These are phyloP conservation scores for Cinchona pubescens DNA, from an alignment of 257 asterid genomes.

Conservation along the genomic window DNA sequence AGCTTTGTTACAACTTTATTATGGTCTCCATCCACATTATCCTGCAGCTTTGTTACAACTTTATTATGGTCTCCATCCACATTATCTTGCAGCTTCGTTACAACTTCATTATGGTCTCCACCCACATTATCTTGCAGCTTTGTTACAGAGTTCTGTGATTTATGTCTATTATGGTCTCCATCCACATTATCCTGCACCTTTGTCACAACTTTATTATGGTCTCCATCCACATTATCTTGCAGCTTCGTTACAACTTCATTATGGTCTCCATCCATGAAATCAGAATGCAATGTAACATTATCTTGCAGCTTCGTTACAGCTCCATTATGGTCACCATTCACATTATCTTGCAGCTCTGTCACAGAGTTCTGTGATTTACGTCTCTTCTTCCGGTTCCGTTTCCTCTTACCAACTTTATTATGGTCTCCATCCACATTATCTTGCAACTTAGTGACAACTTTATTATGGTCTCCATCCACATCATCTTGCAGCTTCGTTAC, in stretches of 20 bases:
- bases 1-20: not conserved
- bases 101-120: not conserved
- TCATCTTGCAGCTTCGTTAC: not conserved
- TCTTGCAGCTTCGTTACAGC: not conserved
- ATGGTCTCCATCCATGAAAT: not conserved
- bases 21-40: not conserved
- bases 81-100: not conserved
- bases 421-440: not conserved
- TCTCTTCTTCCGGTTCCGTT: not conserved
- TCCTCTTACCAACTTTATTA: slow-evolving; percentile 2
- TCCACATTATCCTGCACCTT: not conserved
- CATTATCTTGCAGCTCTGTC: not conserved
- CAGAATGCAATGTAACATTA: too few relatives aligned
- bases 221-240: not conserved
- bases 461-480: not conserved
- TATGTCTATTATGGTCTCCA: not conserved
- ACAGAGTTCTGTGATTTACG: too few relatives aligned
- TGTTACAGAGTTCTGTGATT: too few relatives aligned
- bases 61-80: not conserved
- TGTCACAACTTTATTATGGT: not conserved
- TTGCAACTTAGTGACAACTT: not conserved
- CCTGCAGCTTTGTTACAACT: not conserved
- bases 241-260: not conserved
- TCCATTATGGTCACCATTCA: not conserved
- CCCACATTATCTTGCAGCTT: not conserved